Evolutionary conservation across 345 rosid species (phyloP), one percentile per base, ranked within the genome.

Genomic region (Aethionema arabicum): DNA sequence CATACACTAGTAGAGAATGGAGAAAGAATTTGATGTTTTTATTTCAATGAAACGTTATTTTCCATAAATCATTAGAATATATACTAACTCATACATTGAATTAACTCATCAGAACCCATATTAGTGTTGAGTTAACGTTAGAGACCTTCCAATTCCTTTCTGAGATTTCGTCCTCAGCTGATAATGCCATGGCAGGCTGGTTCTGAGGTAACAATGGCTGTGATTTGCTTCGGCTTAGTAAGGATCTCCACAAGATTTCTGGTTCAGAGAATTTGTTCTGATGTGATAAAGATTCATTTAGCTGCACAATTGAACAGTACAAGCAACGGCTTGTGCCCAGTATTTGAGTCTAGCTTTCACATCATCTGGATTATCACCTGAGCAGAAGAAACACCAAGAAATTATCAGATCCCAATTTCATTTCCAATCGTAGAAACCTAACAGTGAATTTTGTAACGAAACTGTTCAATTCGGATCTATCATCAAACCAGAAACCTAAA

Each of bases 291-390:
- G 46, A 51, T 63, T 14, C 41, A 9, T 72, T 86, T 72, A 88
- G 78, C 82, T 88, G 84, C 98, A 91, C 12, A 91, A 59, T 44
- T 64, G 79, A 41, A 91, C 98, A 15, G 98, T 91, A 69, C 98
- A 91, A 0, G 98, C 98, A 69, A 91, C 98, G 1, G 98, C 79
- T 78, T 91, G 98, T 45, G 98, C 96, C 98, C 98, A 91, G 54
- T 66, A 88, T 74, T 86, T 91, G 47, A 91, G 91, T 66, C 98
- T 82, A 42, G 98, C 98, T 74, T 91, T 91, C 43, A 91, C 98
- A 77, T 91, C 98, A 69, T 88, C 96, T 0, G 98, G 98, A 76
- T 88, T 86, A 38, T 91, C 98, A 66, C 96, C 96, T 91, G 69
- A 41, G 8, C 21, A 45, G 27, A 21, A 21, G 27, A 35, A 3